Conservation (phyloP, 2,329 filamentous ascomycete species). For the Cladophialophora immunda region DNA sequence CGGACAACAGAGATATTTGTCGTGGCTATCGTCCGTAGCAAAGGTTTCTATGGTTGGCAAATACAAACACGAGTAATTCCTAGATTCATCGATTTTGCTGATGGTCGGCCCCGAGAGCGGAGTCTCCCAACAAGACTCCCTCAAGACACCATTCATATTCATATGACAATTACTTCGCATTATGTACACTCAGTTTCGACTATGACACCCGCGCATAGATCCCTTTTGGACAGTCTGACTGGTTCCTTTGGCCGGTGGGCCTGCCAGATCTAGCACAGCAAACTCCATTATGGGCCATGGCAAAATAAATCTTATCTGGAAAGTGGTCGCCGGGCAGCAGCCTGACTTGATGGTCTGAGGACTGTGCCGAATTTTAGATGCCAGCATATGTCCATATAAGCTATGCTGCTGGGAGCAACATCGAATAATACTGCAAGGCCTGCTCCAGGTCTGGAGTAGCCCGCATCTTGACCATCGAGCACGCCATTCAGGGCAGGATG, state of each 20-base stretch:
- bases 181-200: neutral
- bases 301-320: neutral
- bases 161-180: neutral
- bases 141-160: neutral
- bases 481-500: constrained; percentile 15
- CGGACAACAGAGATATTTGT: too few species aligned
- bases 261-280: neutral
- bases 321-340: neutral
- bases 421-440: neutral
- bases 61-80: too few species aligned
- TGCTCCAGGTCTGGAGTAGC: neutral
- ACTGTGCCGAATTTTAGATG: neutral
- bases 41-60: too few species aligned
- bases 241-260: neutral
- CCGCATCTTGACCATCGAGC: neutral
- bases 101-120: too few species aligned
- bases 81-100: too few species aligned
- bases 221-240: neutral
- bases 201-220: neutral
- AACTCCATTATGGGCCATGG: neutral
- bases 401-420: too few species aligned
- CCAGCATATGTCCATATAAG: neutral
- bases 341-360: neutral
- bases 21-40: too few species aligned
- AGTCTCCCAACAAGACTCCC: too few species aligned